Conservation (phyloP, 495 filamentous ascomycete genomes). For the Penicillium malachiteum region DNA sequence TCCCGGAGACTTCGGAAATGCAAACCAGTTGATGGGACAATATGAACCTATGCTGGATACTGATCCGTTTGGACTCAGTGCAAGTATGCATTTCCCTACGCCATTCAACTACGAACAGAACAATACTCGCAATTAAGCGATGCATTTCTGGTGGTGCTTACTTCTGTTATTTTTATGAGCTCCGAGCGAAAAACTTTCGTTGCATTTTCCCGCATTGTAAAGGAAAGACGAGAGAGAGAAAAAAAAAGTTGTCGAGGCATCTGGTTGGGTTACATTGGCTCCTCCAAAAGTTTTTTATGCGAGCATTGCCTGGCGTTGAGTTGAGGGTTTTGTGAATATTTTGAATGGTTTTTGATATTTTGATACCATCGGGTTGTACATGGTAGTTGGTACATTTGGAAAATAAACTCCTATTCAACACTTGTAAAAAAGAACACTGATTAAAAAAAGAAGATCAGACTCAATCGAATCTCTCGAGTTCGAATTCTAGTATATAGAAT, state of each 20-base stretch:
- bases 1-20: conserved; percentile 46
- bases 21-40: conserved; percentile 71
- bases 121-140: conserved; percentile 37
- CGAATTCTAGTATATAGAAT: not conserved
- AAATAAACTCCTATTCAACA: not conserved
- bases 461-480: too few relatives aligned
- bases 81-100: conserved; percentile 92
- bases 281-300: conserved; percentile 24
- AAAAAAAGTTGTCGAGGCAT: conserved; percentile 4
- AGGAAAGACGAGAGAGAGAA: not conserved
- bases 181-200: not conserved
- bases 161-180: not conserved
- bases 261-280: conserved; percentile 1
- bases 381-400: conserved; percentile 6
- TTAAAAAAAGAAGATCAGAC: too few relatives aligned
- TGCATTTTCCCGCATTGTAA: not conserved
- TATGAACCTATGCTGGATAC: conserved; percentile 81
- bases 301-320: conserved; percentile 32
- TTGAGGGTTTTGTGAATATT: not conserved
- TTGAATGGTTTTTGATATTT: conserved; percentile 6
- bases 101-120: conserved; percentile 76
- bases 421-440: too few relatives aligned
- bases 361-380: conserved; percentile 27
- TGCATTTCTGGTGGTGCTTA: not conserved
- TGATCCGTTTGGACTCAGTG: conserved; percentile 86